Evolutionary conservation across 192 early-diverging fungal species (phyloP).

Genomic region (Backusella macrospora): DNA sequence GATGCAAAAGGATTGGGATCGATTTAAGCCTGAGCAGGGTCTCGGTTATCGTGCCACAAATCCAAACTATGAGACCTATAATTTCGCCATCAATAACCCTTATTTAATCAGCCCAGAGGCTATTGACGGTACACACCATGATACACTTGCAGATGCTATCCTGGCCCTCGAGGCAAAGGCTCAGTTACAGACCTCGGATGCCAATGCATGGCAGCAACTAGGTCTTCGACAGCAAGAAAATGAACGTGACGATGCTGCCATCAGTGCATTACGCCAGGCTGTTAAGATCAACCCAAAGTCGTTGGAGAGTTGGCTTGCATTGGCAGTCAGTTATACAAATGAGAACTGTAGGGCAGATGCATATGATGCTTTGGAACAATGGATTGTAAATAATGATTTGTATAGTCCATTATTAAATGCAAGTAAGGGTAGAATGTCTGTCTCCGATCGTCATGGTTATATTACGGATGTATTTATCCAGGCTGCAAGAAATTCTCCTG

Average conservation of each 20-base stretch:
- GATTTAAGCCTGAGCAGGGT: constrained; percentile 31
- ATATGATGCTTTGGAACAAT: constrained; percentile 86
- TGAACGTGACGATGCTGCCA: constrained; percentile 91
- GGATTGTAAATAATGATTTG: constrained; percentile 71
- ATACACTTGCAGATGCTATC: constrained; percentile 82
- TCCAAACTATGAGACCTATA: constrained; percentile 65
- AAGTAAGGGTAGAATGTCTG: constrained; percentile 38
- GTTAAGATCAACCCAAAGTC: constrained; percentile 70
- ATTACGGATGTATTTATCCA: constrained; percentile 76
- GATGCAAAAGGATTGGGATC: constrained; percentile 75
- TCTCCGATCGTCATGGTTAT: constrained; percentile 62
- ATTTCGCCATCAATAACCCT: constrained; percentile 78
- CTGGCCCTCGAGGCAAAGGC: constrained; percentile 87
- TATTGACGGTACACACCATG: constrained; percentile 53
- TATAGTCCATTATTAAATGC: constrained; percentile 25
- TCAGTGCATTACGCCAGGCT: constrained; percentile 83
- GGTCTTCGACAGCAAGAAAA: constrained; percentile 94
- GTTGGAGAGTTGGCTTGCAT: constrained; percentile 80
- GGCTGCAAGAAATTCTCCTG: constrained; percentile 67
- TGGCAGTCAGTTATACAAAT: constrained; percentile 94
- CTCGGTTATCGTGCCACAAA: constrained; percentile 53
- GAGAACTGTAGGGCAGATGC: constrained; percentile 82
- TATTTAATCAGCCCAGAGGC: constrained; percentile 57
- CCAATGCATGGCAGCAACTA: constrained; percentile 80
- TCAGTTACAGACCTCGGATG: constrained; percentile 76